These are phyloP conservation scores for Gossypium aridum DNA, from an alignment of 441 rosid species.

Conservation along the genomic window DNA sequence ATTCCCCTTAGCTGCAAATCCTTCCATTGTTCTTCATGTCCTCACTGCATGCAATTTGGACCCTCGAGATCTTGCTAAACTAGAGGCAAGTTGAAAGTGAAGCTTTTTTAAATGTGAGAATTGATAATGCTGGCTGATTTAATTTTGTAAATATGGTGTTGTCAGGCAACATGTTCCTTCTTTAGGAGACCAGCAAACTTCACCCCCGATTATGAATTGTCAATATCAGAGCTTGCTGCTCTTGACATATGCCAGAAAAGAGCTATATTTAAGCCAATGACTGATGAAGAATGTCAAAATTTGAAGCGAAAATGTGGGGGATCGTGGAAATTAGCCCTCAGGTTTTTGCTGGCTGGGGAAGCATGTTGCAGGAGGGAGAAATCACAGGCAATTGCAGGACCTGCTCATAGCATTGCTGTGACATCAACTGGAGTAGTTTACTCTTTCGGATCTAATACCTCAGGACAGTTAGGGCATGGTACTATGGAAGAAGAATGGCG, in stretches of 20 bases:
- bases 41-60: slow-evolving; percentile 80
- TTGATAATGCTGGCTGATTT: slow-evolving; percentile 54
- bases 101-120: slow-evolving; percentile 24
- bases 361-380: slow-evolving; percentile 90
- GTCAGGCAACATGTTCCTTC: slow-evolving; percentile 93
- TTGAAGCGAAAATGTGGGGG: slow-evolving; percentile 88
- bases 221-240: slow-evolving; percentile 90
- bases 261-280: slow-evolving; percentile 80
- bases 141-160: slow-evolving; percentile 27
- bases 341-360: slow-evolving; percentile 90
- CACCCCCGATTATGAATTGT: slow-evolving; percentile 61
- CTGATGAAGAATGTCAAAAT: slow-evolving; percentile 49
- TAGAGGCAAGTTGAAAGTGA: slow-evolving; percentile 70
- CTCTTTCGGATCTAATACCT: slow-evolving; percentile 80
- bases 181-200: slow-evolving; percentile 94
- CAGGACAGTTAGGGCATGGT: slow-evolving; percentile 91
- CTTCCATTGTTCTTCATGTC: slow-evolving; percentile 90
- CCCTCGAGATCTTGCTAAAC: slow-evolving; percentile 90
- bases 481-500: slow-evolving; percentile 63
- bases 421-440: slow-evolving; percentile 67
- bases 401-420: slow-evolving; percentile 94
- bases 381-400: slow-evolving; percentile 90
- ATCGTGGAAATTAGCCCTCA: slow-evolving; percentile 88
- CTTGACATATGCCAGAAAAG: slow-evolving; percentile 89
- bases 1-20: slow-evolving; percentile 89